These are phyloP conservation scores for Aspergillus piperis DNA, from an alignment of 2,329 filamentous ascomycete species.

Conservation along the genomic window DNA sequence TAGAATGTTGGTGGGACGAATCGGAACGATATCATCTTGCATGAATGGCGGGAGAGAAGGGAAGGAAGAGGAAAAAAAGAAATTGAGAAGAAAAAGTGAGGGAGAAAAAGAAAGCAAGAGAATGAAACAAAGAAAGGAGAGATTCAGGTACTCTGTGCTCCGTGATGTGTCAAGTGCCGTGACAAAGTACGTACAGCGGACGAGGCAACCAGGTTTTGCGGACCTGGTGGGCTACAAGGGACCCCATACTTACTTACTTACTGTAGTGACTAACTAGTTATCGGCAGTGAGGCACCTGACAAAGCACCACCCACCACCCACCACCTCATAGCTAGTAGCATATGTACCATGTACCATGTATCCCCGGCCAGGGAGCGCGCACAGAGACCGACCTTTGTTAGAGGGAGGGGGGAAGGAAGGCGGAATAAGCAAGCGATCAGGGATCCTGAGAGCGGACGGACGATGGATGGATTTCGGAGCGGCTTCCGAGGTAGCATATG, in stretches of 20 bases:
- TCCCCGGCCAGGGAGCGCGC: neutral
- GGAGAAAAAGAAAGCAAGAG: neutral
- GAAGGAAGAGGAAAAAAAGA: too few species aligned
- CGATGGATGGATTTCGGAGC: conserved; percentile 20
- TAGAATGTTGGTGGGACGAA: neutral
- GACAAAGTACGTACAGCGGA: neutral
- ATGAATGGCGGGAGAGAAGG: neutral
- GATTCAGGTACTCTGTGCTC: conserved; percentile 2
- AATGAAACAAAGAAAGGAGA: conserved; percentile 1
- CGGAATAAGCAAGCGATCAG: conserved; percentile 3
- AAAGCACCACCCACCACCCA: neutral
- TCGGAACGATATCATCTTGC: neutral
- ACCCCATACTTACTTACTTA: neutral
- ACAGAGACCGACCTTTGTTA: neutral
- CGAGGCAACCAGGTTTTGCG: neutral
- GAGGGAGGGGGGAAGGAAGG: neutral
- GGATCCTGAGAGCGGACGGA: neutral
- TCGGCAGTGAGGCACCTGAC: conserved; percentile 1
- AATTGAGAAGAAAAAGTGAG: too few species aligned
- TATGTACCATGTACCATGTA: conserved; percentile 5
- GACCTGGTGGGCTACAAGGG: neutral
- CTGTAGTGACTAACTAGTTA: too few species aligned
- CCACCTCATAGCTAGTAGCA: neutral
- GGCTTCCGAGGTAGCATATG: conserved; percentile 26
- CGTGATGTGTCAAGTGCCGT: neutral